Percentiles rank a stretch among this genome's conserved stretches.
These are phyloP conservation scores for Sapria himalayana DNA, from an alignment of 345 rosid genomes.

Conservation along the genomic window DNA sequence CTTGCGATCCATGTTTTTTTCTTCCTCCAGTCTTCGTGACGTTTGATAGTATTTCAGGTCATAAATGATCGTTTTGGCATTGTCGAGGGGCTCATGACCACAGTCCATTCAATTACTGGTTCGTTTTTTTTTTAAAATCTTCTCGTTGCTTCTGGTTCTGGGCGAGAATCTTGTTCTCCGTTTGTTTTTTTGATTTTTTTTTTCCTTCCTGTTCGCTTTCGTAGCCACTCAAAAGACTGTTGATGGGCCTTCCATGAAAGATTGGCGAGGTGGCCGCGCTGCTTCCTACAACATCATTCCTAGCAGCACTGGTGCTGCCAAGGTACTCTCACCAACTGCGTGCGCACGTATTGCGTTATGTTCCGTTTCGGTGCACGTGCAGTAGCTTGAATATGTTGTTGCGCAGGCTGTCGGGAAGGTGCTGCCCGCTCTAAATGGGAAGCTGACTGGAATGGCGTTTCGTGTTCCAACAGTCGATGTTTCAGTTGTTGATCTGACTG, in stretches of 20 bases:
- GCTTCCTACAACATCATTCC: slow-evolving; percentile 59
- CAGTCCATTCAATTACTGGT: slow-evolving; percentile 55
- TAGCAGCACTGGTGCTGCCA: slow-evolving; percentile 66
- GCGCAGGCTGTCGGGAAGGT: slow-evolving; percentile 50
- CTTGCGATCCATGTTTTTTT: too few relatives aligned
- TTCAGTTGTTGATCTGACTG: slow-evolving; percentile 55
- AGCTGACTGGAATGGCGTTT: slow-evolving; percentile 55
- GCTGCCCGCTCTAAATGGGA: slow-evolving; percentile 35
- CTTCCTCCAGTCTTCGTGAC: neutral
- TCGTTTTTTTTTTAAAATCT: neutral
- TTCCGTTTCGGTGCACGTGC: neutral
- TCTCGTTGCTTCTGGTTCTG: neutral
- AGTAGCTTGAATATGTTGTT: neutral
- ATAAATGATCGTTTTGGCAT: slow-evolving; percentile 44
- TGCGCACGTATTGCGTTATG: neutral
- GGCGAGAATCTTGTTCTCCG: neutral
- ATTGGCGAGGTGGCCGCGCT: slow-evolving; percentile 71
- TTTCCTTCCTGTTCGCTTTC: neutral
- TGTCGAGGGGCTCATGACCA: slow-evolving; percentile 65
- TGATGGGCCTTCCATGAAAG: slow-evolving; percentile 65
- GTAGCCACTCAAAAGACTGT: slow-evolving; percentile 61
- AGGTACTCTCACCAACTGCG: slow-evolving; percentile 14
- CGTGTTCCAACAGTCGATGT: slow-evolving; percentile 62
- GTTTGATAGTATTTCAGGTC: slow-evolving; percentile 16
- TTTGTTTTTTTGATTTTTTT: neutral